Percentiles rank a stretch among this genome's conserved stretches.
phyloP scores from a whole-genome alignment of 805 yeast species.

The Sungouiella blattae region DNA sequence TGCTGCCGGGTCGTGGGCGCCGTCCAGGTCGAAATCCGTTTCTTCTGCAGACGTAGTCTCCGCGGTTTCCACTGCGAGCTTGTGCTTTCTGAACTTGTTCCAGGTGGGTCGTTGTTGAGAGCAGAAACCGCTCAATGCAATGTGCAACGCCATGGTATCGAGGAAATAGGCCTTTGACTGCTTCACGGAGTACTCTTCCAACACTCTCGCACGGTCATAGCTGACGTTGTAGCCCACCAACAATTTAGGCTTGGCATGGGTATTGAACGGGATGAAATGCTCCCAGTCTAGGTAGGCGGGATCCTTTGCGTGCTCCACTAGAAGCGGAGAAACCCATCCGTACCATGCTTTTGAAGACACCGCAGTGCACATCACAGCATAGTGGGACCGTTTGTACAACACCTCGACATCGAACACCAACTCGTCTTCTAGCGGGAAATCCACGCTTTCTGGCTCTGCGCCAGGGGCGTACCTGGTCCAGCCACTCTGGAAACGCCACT shows the following conservation, averaged over 20 bases:
- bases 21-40: constrained; percentile 15
- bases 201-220: constrained; percentile 82
- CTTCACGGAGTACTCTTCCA: constrained; percentile 73
- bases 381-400: constrained; percentile 67
- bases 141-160: constrained; percentile 91
- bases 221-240: constrained; percentile 89
- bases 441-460: constrained; percentile 52
- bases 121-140: constrained; percentile 88
- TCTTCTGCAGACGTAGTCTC: constrained; percentile 9
- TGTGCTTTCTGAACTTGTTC: constrained; percentile 52
- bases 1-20: constrained; percentile 6
- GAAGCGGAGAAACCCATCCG: constrained; percentile 88
- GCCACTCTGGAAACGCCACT: constrained; percentile 65
- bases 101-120: constrained; percentile 84
- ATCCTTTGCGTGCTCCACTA: constrained; percentile 50
- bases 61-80: constrained; percentile 14
- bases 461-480: constrained; percentile 75
- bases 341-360: constrained; percentile 81
- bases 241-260: constrained; percentile 45
- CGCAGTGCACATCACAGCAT: constrained; percentile 80
- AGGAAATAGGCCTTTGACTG: constrained; percentile 72
- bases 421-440: constrained; percentile 65
- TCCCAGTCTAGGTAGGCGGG: constrained; percentile 35
- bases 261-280: constrained; percentile 76
- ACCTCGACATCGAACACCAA: constrained; percentile 90